A percentile compares a stretch with the other conserved stretches of the same genome.
Evolutionary conservation across 1,284 basidiomycete genomes (phyloP).

Genomic region (Naganishia sp.): DNA sequence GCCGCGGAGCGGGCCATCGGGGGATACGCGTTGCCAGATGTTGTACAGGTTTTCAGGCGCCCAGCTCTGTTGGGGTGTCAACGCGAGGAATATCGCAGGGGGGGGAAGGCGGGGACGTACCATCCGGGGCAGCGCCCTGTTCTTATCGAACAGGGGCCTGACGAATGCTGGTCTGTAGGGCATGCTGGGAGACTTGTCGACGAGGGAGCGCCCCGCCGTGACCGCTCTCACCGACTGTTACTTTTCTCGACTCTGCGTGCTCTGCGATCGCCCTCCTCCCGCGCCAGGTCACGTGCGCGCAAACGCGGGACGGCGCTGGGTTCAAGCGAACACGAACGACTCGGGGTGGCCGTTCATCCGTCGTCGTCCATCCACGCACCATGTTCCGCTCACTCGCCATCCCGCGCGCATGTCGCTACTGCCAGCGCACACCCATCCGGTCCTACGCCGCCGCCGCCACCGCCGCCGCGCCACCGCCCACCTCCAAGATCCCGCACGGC

Average conservation of each 20-base stretch:
- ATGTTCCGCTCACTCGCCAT: constrained; percentile 12
- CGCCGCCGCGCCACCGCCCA: not conserved
- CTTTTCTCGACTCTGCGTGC: constrained; percentile 5
- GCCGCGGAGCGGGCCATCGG: constrained; percentile 54
- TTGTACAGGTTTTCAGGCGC: constrained; percentile 74
- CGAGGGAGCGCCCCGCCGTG: not conserved
- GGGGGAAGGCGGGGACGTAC: constrained; percentile 36
- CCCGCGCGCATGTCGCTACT: constrained; percentile 19
- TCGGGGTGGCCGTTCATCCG: too few relatives aligned
- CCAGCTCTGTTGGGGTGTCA: constrained; percentile 69
- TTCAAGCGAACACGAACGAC: too few relatives aligned
- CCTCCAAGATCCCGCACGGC: constrained; percentile 4
- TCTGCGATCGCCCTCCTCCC: not conserved
- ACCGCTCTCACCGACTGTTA: too few relatives aligned
- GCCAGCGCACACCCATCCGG: constrained; percentile 1
- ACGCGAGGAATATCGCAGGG: not conserved
- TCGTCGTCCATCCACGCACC: not conserved
- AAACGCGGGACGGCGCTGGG: not conserved
- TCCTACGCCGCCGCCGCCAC: not conserved
- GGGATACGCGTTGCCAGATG: constrained; percentile 65
- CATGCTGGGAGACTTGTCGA: constrained; percentile 36
- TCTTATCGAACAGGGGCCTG: constrained; percentile 43
- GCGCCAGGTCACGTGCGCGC: constrained; percentile 16
- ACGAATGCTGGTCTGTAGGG: constrained; percentile 39
- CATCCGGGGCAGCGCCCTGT: constrained; percentile 51